Evolutionary conservation across 148 eudicot species (phyloP), one percentile per base, ranked within the genome.

Genomic region (Nepenthes mirabilis): DNA sequence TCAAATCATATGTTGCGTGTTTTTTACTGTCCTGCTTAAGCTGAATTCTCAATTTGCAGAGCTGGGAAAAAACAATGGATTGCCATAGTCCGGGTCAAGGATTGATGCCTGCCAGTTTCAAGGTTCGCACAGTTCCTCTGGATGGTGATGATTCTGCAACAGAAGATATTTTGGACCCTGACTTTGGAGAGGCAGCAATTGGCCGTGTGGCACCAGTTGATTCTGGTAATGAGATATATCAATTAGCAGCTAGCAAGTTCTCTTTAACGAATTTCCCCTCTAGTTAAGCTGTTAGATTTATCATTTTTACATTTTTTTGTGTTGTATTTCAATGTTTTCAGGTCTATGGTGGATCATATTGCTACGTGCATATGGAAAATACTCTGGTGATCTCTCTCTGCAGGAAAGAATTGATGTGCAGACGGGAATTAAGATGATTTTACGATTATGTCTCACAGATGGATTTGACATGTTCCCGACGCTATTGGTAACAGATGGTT

Each of bases 51-150:
- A 47, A 53, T 34, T 58, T 58, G 55, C 77, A 80, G 83, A 80
- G 83, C 64, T 80, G 83, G 83, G 83, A 80, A 68, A 80, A 80
- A 70, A 80, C 83, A 52, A 80, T 80, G 83, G 83, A 80, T 65
- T 80, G 80, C 47, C 80, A 80, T 61, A 80, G 78, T 62, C 83
- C 83, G 37, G 83, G 83, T 61, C 83, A 76, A 76, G 83, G 83
- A 35, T 62, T 80, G 61, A 80, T 80, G 83, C 83, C 83, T 56
- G 83, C 83, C 63, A 80, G 83, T 72, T 80, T 80, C 56, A 80
- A 80, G 69, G 78, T 80, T 37, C 80, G 74, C 57, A 65, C 75
- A 5, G 75, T 67, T 37, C 70, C 77, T 50, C 43, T 75, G 52
- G 83, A 80, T 33, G 75, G 68, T 54, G 80, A 79, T 58, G 80